Evolutionary conservation across 805 yeast genomes (phyloP).

Genomic region (Cyberlindnera maclurae): DNA sequence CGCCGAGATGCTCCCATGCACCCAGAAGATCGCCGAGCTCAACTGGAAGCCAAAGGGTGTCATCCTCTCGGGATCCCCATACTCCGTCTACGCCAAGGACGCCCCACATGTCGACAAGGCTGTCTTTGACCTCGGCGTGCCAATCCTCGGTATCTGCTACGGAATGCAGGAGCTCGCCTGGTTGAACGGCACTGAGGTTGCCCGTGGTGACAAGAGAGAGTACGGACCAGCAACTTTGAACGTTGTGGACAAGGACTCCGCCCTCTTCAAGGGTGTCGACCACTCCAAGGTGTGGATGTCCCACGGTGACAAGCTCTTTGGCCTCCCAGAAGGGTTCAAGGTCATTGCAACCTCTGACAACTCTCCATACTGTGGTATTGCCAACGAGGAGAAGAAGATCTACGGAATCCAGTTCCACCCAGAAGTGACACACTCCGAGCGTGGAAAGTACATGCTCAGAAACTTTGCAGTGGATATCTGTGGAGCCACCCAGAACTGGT

Average conservation of each 20-base stretch:
- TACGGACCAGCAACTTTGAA: slow-evolving; percentile 92
- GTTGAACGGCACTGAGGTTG: slow-evolving; percentile 88
- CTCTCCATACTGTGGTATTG: slow-evolving; percentile 94
- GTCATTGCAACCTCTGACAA: slow-evolving; percentile 86
- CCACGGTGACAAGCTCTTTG: slow-evolving; percentile 92
- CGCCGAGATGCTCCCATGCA: slow-evolving; percentile 99
- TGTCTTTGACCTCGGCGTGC: slow-evolving; percentile 84
- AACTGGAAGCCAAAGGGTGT: slow-evolving; percentile 95
- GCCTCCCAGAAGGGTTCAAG: slow-evolving; percentile 83
- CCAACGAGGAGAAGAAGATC: slow-evolving; percentile 63
- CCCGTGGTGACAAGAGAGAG: slow-evolving; percentile 95
- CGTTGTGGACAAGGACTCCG: slow-evolving; percentile 59
- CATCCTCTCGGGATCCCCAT: slow-evolving; percentile 94
- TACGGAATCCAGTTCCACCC: slow-evolving; percentile 99
- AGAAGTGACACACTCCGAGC: slow-evolving; percentile 92
- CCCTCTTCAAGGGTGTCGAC: slow-evolving; percentile 81
- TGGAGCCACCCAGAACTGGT: slow-evolving; percentile 85
- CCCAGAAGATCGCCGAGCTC: slow-evolving; percentile 90
- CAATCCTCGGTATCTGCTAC: slow-evolving; percentile 95
- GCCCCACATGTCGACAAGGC: slow-evolving; percentile 98
- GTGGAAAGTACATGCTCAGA: slow-evolving; percentile 80
- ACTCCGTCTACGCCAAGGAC: slow-evolving; percentile 91
- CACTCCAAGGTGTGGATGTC: slow-evolving; percentile 99
- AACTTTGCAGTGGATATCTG: slow-evolving; percentile 94
- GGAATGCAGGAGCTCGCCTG: slow-evolving; percentile 99